Conservation (phyloP, 1,284 basidiomycete genomes). For the Naganishia liquefaciens region DNA sequence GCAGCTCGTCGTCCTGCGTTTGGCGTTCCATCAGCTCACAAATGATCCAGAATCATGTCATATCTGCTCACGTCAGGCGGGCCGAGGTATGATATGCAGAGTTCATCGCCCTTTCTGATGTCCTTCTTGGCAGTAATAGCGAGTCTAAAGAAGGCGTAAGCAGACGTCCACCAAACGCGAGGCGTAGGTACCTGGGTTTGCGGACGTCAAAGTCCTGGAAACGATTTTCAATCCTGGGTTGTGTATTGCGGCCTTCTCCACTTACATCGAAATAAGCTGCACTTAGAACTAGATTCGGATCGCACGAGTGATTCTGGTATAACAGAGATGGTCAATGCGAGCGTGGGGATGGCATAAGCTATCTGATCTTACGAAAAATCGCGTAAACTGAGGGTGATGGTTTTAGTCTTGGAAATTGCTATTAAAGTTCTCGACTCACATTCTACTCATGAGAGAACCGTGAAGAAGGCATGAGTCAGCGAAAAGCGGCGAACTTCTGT, state of each 20-base stretch:
- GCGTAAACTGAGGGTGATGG: conserved; percentile 43
- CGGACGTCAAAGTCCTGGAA: conserved; percentile 51
- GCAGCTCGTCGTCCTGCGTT: conserved; percentile 13
- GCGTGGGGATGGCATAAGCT: not conserved
- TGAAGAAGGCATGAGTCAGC: not conserved
- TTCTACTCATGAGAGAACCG: conserved; percentile 34
- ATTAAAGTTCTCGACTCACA: conserved; percentile 61
- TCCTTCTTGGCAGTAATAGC: conserved; percentile 69
- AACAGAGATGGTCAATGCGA: not conserved
- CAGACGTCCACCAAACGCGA: not conserved
- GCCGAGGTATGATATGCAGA: conserved; percentile 81
- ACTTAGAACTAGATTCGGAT: conserved; percentile 75
- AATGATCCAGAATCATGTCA: not conserved
- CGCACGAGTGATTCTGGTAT: conserved; percentile 79
- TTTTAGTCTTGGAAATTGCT: conserved; percentile 55
- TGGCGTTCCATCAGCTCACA: not conserved
- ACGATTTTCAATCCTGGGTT: not conserved
- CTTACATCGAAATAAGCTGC: conserved; percentile 67
- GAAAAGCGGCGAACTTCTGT: not conserved
- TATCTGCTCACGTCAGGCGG: conserved; percentile 18
- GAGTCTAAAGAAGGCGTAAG: conserved; percentile 48
- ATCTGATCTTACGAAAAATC: conserved; percentile 43
- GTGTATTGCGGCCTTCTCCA: not conserved
- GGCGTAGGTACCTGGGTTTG: conserved; percentile 61
- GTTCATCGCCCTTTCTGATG: conserved; percentile 68